These are phyloP conservation scores for Aspergillus bertholletiae DNA, from an alignment of 495 filamentous ascomycete species.

Conservation along the genomic window DNA sequence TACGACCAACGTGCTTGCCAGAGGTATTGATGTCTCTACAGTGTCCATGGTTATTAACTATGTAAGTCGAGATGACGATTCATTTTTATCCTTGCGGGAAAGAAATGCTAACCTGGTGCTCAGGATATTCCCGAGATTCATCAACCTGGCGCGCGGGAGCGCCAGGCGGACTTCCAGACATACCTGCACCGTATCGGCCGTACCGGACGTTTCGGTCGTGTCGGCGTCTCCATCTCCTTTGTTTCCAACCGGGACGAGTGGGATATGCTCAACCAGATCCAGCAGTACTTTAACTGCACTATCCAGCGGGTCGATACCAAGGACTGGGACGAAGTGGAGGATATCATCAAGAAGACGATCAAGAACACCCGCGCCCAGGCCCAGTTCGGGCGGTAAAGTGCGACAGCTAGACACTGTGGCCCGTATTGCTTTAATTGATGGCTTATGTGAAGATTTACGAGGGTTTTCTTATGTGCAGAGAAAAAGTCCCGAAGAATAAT, in stretches of 20 bases:
- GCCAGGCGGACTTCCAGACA: constrained; percentile 75
- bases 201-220: constrained; percentile 93
- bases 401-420: not conserved
- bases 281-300: constrained; percentile 59
- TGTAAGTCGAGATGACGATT: constrained; percentile 34
- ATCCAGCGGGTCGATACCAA: constrained; percentile 57
- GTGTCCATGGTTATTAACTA: constrained; percentile 99
- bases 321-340: constrained; percentile 88
- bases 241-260: constrained; percentile 77
- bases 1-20: constrained; percentile 93
- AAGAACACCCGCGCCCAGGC: constrained; percentile 71
- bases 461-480: not conserved
- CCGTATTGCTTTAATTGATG: not conserved
- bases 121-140: constrained; percentile 56
- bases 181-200: constrained; percentile 98
- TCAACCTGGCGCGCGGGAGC: constrained; percentile 17
- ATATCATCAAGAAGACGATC: constrained; percentile 74
- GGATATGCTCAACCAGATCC: constrained; percentile 71
- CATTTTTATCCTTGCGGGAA: not conserved
- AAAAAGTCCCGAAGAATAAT: constrained; percentile 1
- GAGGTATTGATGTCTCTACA: constrained; percentile 94
- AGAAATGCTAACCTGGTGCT: constrained; percentile 4
- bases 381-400: constrained; percentile 36
- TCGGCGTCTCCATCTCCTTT: constrained; percentile 93
- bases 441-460: constrained; percentile 3